Conservation (phyloP, 2,329 filamentous ascomycete genomes). For the Biscogniauxia mediterranea region DNA sequence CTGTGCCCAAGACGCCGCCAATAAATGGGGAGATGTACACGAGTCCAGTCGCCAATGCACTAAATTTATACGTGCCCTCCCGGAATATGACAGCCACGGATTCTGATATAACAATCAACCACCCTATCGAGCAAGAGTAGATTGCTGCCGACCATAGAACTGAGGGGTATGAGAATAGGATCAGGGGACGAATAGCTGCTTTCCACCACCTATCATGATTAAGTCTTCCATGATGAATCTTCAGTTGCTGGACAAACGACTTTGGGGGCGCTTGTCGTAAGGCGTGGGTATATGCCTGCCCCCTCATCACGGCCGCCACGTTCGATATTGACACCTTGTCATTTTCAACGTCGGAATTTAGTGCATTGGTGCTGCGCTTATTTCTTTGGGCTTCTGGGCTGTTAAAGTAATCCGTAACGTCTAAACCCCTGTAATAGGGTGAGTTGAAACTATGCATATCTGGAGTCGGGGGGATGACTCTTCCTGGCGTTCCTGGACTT, state of each 20-base stretch:
- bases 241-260: constrained; percentile 72
- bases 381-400: constrained; percentile 15
- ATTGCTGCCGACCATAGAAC: constrained; percentile 85
- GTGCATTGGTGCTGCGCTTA: constrained; percentile 5
- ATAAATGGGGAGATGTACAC: constrained; percentile 90
- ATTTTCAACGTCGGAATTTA: constrained; percentile 38
- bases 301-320: constrained; percentile 32
- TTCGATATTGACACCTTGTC: constrained; percentile 42
- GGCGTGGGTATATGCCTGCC: constrained; percentile 64
- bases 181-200: constrained; percentile 75
- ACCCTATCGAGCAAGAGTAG: constrained; percentile 86
- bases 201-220: constrained; percentile 76
- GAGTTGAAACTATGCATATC: constrained; percentile 38
- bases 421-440: constrained; percentile 30
- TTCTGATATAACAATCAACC: constrained; percentile 94
- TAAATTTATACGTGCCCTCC: constrained; percentile 73
- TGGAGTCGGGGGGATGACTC: constrained; percentile 25
- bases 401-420: constrained; percentile 13
- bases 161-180: constrained; percentile 82
- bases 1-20: constrained; percentile 85
- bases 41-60: constrained; percentile 74
- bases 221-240: constrained; percentile 75
- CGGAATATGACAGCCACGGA: constrained; percentile 80
- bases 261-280: constrained; percentile 66
- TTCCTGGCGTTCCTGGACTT: constrained; percentile 4